Conservation (phyloP, 1,284 basidiomycete genomes). For the Crucibulum parvulum region DNA sequence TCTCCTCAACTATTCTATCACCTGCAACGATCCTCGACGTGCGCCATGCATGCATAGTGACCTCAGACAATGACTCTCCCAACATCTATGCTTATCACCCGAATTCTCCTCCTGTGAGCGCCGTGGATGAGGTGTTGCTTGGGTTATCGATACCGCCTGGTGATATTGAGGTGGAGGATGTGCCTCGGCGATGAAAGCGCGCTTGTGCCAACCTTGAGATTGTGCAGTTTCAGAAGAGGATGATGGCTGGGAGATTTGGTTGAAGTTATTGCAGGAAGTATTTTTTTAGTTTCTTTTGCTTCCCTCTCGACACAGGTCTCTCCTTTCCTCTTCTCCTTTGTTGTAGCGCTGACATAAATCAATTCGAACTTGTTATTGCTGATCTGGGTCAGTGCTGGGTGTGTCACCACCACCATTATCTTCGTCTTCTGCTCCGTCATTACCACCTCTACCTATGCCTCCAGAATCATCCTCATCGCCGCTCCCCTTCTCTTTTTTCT, state of each 20-base stretch:
- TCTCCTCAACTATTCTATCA: conserved; percentile 56
- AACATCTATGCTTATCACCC: conserved; percentile 57
- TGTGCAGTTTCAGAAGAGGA: conserved; percentile 71
- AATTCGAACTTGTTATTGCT: too few relatives aligned
- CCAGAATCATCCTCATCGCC: too few relatives aligned
- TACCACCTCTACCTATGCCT: too few relatives aligned
- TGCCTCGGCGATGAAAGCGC: conserved; percentile 54
- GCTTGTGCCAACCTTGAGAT: conserved; percentile 60
- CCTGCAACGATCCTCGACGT: conserved; percentile 59
- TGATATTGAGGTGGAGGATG: conserved; percentile 55
- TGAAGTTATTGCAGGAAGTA: conserved; percentile 76
- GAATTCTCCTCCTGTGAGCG: conserved; percentile 56
- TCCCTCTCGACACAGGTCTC: too few relatives aligned
- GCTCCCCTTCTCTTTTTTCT: conserved; percentile 11
- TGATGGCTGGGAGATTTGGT: conserved; percentile 62
- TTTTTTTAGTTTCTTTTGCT: conserved; percentile 13
- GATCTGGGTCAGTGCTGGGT: too few relatives aligned
- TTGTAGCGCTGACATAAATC: too few relatives aligned
- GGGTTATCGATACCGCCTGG: conserved; percentile 58
- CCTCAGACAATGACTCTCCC: conserved; percentile 68
- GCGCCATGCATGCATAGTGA: conserved; percentile 67
- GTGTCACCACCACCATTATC: too few relatives aligned
- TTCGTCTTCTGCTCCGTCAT: too few relatives aligned
- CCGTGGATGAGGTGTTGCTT: conserved; percentile 64
- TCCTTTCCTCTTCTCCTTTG: too few relatives aligned